Evolutionary conservation across 768 basidiomycete genomes (phyloP).

Genomic region (Leucosporidium yakuticum): DNA sequence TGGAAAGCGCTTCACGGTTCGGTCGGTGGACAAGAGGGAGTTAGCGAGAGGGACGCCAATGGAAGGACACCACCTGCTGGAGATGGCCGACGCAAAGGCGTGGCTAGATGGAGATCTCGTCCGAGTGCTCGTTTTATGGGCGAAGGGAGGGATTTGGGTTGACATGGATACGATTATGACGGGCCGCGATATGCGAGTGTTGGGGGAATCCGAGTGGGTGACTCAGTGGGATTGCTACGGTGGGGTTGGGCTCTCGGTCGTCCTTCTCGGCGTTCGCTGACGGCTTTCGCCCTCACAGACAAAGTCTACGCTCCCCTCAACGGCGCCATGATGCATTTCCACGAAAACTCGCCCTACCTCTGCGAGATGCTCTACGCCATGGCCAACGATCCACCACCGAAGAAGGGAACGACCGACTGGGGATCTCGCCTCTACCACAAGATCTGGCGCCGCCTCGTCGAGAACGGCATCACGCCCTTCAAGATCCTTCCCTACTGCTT

Average conservation of each 20-base stretch:
- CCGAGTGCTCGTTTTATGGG: constrained; percentile 81
- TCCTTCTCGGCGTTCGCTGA: background rate
- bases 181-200: constrained; percentile 66
- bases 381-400: constrained; percentile 64
- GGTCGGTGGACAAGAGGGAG: constrained; percentile 58
- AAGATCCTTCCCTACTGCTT: constrained; percentile 93
- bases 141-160: constrained; percentile 87
- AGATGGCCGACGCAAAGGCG: constrained; percentile 65
- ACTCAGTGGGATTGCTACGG: constrained; percentile 99
- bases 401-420: constrained; percentile 82
- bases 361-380: constrained; percentile 95
- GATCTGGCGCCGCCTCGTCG: constrained; percentile 77
- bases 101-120: constrained; percentile 95
- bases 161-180: constrained; percentile 96
- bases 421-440: constrained; percentile 85
- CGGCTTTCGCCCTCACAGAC: constrained; percentile 48
- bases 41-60: constrained; percentile 73
- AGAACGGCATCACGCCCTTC: constrained; percentile 69
- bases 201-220: constrained; percentile 90
- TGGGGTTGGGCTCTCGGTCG: constrained; percentile 44
- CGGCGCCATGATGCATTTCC: constrained; percentile 92
- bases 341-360: constrained; percentile 82
- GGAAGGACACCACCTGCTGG: constrained; percentile 58
- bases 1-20: constrained; percentile 53
- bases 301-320: constrained; percentile 74